Percentiles rank a stretch among this genome's conserved stretches.
Evolutionary conservation across 768 basidiomycete species (phyloP).

Genomic region (Hirschioporus abietinus): DNA sequence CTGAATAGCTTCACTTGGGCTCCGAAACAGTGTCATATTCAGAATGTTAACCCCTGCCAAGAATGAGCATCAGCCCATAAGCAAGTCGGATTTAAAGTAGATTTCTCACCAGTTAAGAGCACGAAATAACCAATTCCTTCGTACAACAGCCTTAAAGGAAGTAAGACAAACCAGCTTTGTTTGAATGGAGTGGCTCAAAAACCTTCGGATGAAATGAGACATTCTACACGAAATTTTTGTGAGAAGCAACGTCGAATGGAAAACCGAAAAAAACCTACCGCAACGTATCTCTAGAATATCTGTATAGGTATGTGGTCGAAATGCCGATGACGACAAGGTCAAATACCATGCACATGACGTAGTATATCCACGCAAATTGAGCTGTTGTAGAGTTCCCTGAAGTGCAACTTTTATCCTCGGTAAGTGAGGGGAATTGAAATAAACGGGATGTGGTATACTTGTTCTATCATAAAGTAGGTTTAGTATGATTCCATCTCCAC

Average conservation of each 20-base stretch:
- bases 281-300: conserved; percentile 33
- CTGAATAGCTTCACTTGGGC: conserved; percentile 35
- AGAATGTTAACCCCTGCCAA: conserved; percentile 41
- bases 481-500: not conserved
- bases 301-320: conserved; percentile 46
- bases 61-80: conserved; percentile 5
- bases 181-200: not conserved
- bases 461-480: not conserved
- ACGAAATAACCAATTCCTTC: conserved; percentile 64
- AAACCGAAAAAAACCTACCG: conserved; percentile 16
- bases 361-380: conserved; percentile 52
- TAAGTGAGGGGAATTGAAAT: not conserved
- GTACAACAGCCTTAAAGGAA: conserved; percentile 49
- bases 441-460: not conserved
- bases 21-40: conserved; percentile 45
- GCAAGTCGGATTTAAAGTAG: not conserved
- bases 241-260: not conserved
- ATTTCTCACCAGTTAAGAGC: conserved; percentile 39
- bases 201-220: conserved; percentile 10
- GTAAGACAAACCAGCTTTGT: not conserved
- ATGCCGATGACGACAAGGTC: conserved; percentile 44
- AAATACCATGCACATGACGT: conserved; percentile 51
- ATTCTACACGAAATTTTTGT: conserved; percentile 12
- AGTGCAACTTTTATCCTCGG: conserved; percentile 37
- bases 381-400: conserved; percentile 29